A percentile compares a stretch with the other conserved stretches of the same genome.
Conservation (phyloP, 208 protist species). For the Leptomonas pyrrhocoris region DNA sequence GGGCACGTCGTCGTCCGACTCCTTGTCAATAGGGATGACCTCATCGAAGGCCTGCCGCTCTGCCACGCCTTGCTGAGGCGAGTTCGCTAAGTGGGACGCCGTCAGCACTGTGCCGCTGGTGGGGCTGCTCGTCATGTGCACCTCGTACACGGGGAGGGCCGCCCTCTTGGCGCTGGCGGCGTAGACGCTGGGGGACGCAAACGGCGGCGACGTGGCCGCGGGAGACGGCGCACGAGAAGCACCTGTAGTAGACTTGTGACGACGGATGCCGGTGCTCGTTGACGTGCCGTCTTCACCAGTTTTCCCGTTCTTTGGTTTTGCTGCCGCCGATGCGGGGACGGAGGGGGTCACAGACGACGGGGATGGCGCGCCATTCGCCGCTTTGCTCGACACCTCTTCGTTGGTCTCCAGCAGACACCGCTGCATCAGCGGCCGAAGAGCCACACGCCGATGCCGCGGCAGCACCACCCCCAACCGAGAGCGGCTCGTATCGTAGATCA, state of each 20-base stretch:
- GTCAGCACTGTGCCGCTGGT: neutral
- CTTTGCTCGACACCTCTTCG: neutral
- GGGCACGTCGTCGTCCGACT: neutral
- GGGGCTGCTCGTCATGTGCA: neutral
- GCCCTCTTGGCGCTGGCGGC: neutral
- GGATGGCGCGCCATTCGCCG: neutral
- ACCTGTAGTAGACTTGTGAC: too few relatives aligned
- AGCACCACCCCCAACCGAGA: constrained; percentile 44
- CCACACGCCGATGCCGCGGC: constrained; percentile 31
- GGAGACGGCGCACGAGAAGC: too few relatives aligned
- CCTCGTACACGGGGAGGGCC: neutral
- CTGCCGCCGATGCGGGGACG: neutral
- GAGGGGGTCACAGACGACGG: too few relatives aligned
- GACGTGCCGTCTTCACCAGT: neutral
- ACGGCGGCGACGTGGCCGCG: neutral
- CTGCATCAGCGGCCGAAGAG: constrained; percentile 20
- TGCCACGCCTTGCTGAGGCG: neutral
- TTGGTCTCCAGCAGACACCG: constrained; percentile 24
- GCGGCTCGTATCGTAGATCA: constrained; percentile 43
- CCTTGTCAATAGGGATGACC: constrained; percentile 9
- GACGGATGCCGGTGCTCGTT: neutral
- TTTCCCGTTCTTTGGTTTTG: neutral
- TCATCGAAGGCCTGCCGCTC: constrained; percentile 7
- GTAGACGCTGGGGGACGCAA: constrained; percentile 3
- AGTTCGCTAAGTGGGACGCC: neutral